These are phyloP conservation scores for Yamadazyma friedrichii DNA, from an alignment of 1,139 yeast species.

Conservation along the genomic window DNA sequence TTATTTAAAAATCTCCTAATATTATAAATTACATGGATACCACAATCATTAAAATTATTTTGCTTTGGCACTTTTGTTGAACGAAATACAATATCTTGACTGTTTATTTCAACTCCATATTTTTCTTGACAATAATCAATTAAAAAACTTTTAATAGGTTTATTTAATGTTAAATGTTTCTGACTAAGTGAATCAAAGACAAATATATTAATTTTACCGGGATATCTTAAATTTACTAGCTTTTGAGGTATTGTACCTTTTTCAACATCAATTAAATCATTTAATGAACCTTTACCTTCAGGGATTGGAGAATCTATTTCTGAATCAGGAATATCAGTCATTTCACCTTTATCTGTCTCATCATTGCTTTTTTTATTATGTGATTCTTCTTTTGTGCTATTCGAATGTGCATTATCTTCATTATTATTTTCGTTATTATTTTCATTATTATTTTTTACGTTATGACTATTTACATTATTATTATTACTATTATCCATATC, in stretches of 20 bases:
- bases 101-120: conserved; percentile 46
- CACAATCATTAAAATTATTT: conserved; percentile 91
- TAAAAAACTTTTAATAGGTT: conserved; percentile 62
- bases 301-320: too few species aligned
- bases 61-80: conserved; percentile 77
- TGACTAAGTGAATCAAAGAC: conserved; percentile 77
- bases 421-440: too few species aligned
- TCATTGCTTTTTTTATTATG: background rate
- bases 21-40: conserved; percentile 85
- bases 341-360: conserved; percentile 1
- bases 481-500: too few species aligned
- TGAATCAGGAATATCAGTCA: background rate
- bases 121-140: conserved; percentile 69
- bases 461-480: too few species aligned
- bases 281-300: too few species aligned
- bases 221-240: background rate
- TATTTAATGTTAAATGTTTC: conserved; percentile 51
- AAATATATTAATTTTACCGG: conserved; percentile 43
- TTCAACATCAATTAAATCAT: background rate
- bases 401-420: too few species aligned
- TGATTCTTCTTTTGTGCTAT: too few species aligned
- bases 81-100: conserved; percentile 40
- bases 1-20: conserved; percentile 60
- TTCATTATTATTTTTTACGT: too few species aligned
- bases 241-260: background rate